Evolutionary conservation across 148 eudicot species (phyloP), one percentile per base, ranked within the genome.

Genomic region (Silene uniflora): DNA sequence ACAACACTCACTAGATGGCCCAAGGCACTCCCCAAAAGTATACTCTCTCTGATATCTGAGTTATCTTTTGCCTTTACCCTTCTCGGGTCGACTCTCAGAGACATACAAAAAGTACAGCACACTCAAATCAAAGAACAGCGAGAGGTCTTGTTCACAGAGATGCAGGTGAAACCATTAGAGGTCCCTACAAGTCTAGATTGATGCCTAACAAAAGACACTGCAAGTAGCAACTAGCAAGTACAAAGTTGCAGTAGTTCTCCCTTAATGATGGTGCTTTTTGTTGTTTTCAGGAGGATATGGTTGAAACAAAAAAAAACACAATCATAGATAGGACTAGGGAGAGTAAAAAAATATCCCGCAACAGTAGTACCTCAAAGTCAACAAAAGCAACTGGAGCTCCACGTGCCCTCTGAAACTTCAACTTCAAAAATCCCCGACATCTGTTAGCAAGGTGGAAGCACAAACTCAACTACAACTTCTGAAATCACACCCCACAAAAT

Each of bases 331-430:
- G 63, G 7, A 35, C n/a, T 10, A 25, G 29, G 16, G 44, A 58
- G 5, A 61, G 44, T 8, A 55, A 14, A 35, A 35, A 21, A 69
- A 11, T 8, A 70, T 65, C 23, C 17, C 47, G 44, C 29, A 54
- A 54, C 12, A 27, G 49, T 16, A 42, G 19, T 79, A 92, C 97
- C 92, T 86, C 81, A 72, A 92, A 92, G 85, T 92, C 97, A 46
- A 95, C 96, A 87, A 95, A 95, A 74, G 97, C 96, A 81, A 95
- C 98, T 29, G 93, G 97, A 80, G 93, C 72, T 72, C 97, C 98
- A 80, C 84, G 84, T 13, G 90, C 84, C 77, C 86, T 84, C 82
- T 92, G 98, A 85, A 89, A 87, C 90, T 95, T 95, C 86, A 95
- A 68, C 71, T 95, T 95, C 58, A 90, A 52, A 81, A 83, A 92